Conservation (phyloP, 192 early-diverging fungal genomes). For the Polychytrium aggregatum region DNA sequence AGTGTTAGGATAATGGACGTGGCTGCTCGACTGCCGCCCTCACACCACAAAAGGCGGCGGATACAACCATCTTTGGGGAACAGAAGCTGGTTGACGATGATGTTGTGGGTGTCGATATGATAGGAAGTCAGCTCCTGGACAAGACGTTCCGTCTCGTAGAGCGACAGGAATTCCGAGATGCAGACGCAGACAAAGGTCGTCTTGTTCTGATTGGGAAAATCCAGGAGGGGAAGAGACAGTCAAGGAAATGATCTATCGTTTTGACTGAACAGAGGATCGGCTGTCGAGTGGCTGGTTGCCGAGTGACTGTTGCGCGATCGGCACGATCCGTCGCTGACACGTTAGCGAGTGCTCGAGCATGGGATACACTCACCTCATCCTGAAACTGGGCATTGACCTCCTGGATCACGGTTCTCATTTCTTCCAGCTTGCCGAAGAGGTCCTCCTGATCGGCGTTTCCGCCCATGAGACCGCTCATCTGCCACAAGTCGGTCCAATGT, state of each 20-base stretch:
- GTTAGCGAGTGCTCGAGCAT: too few species aligned
- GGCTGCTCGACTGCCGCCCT: background rate
- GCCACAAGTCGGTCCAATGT: background rate
- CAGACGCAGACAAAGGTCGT: constrained; percentile 99
- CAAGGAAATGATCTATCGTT: background rate
- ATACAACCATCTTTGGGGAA: constrained; percentile 85
- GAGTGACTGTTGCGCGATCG: too few species aligned
- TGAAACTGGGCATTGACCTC: constrained; percentile 99
- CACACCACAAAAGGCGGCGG: background rate
- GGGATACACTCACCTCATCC: too few species aligned
- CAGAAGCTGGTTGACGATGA: constrained; percentile 96
- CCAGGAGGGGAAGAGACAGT: too few species aligned
- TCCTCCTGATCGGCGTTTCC: constrained; percentile 60
- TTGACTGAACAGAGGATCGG: too few species aligned
- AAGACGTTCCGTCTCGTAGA: constrained; percentile 99
- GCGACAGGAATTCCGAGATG: constrained; percentile 97
- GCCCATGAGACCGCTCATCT: constrained; percentile 82
- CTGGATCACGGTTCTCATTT: constrained; percentile 91
- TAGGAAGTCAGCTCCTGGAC: constrained; percentile 98
- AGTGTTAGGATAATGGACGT: too few species aligned
- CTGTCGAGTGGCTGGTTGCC: too few species aligned
- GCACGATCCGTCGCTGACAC: too few species aligned
- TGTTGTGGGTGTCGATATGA: constrained; percentile 98
- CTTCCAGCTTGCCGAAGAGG: constrained; percentile 89
- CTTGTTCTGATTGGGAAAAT: too few species aligned